Evolutionary conservation across 176 grass and related monocot species (phyloP).

Genomic region (Hyparrhenia diplandra): DNA sequence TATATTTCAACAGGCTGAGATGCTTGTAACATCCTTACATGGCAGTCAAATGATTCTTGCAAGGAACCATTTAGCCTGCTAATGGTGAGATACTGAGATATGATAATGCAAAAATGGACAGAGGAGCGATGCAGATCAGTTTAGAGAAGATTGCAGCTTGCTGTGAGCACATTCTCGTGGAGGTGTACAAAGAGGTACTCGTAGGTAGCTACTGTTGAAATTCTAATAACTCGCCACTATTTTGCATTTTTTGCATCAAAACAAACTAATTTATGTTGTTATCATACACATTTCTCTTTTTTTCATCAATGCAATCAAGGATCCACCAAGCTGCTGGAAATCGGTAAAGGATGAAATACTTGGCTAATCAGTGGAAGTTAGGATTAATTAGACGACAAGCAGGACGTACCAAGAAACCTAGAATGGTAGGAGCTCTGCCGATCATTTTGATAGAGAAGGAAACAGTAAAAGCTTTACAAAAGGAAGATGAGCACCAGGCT

Average conservation of each 20-base stretch:
- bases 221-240: neutral
- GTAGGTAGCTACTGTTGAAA: neutral
- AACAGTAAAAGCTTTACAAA: neutral
- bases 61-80: neutral
- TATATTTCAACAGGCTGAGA: neutral
- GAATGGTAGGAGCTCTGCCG: neutral
- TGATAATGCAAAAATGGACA: neutral
- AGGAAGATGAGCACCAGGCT: neutral
- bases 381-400: neutral
- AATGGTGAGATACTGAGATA: neutral
- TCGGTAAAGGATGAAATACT: neutral
- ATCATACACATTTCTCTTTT: neutral
- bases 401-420: neutral
- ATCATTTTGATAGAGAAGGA: neutral
- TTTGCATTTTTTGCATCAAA: neutral
- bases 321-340: neutral
- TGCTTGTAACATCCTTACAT: neutral
- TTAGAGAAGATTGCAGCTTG: neutral
- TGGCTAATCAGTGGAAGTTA: neutral
- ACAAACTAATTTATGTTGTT: neutral
- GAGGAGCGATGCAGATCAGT: neutral
- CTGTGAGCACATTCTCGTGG: neutral
- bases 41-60: neutral
- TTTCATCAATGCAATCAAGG: neutral
- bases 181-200: neutral